Evolutionary conservation across 768 basidiomycete genomes (phyloP).

Genomic region (Suillus clintonianus): DNA sequence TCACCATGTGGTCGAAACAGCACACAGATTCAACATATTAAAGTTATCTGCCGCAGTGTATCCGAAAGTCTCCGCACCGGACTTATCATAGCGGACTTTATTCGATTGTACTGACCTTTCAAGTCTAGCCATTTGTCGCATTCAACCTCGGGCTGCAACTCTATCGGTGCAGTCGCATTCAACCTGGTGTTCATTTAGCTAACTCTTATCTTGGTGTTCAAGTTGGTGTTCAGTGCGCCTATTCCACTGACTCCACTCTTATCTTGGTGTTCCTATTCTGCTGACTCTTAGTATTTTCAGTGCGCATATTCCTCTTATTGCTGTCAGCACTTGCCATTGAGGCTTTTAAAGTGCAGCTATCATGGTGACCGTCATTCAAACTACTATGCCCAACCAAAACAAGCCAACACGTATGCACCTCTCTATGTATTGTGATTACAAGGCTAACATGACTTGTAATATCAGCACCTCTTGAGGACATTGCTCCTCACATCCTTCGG

Average conservation of each 20-base stretch:
- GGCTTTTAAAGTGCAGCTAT: background rate
- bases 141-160: too few species aligned
- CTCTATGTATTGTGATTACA: background rate
- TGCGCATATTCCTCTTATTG: background rate
- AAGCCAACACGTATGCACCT: background rate
- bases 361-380: background rate
- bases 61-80: too few species aligned
- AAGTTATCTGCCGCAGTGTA: too few species aligned
- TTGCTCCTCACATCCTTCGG: conserved; percentile 6
- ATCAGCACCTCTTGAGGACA: background rate
- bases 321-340: background rate
- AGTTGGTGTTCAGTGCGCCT: too few species aligned
- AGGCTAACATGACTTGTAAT: background rate
- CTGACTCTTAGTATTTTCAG: too few species aligned
- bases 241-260: too few species aligned
- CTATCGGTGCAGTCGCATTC: background rate
- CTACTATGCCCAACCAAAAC: conserved; percentile 3
- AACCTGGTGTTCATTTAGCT: background rate
- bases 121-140: too few species aligned
- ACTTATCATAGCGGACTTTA: too few species aligned
- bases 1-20: too few species aligned
- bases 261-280: too few species aligned
- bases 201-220: background rate
- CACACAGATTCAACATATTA: too few species aligned
- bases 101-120: too few species aligned